phyloP scores from a whole-genome alignment of 1,284 basidiomycete species.

The Cystobasidium slooffiae region DNA sequence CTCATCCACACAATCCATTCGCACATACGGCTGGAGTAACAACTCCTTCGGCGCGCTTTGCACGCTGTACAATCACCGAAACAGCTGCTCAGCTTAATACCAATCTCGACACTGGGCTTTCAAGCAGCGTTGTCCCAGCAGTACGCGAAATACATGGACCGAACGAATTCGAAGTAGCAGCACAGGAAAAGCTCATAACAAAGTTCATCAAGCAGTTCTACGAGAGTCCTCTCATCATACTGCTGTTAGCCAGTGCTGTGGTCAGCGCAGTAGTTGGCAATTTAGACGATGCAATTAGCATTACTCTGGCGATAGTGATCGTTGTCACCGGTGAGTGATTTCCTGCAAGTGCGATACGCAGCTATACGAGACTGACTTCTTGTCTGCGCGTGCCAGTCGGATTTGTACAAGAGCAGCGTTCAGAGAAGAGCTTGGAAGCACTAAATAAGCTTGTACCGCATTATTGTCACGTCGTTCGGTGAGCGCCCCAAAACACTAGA shows the following conservation, averaged over 20 bases:
- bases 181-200: constrained; percentile 75
- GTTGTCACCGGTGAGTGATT: constrained; percentile 77
- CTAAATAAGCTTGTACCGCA: constrained; percentile 96
- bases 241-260: constrained; percentile 82
- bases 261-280: constrained; percentile 91
- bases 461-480: constrained; percentile 88
- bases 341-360: constrained; percentile 32
- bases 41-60: constrained; percentile 43
- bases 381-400: constrained; percentile 67
- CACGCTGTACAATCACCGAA: constrained; percentile 36
- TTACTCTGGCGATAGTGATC: constrained; percentile 89
- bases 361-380: constrained; percentile 3
- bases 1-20: constrained; percentile 31
- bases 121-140: constrained; percentile 67
- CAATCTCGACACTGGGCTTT: constrained; percentile 63
- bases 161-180: constrained; percentile 90
- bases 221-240: constrained; percentile 87
- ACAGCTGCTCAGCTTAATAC: constrained; percentile 39
- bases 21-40: constrained; percentile 41
- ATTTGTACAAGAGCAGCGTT: constrained; percentile 92
- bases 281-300: constrained; percentile 89
- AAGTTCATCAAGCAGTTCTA: constrained; percentile 94
- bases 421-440: constrained; percentile 91
- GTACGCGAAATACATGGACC: constrained; percentile 76
- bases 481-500: constrained; percentile 51